These are phyloP conservation scores for Cyberlindnera mississippiensis DNA, from an alignment of 805 yeast genomes.

Conservation along the genomic window DNA sequence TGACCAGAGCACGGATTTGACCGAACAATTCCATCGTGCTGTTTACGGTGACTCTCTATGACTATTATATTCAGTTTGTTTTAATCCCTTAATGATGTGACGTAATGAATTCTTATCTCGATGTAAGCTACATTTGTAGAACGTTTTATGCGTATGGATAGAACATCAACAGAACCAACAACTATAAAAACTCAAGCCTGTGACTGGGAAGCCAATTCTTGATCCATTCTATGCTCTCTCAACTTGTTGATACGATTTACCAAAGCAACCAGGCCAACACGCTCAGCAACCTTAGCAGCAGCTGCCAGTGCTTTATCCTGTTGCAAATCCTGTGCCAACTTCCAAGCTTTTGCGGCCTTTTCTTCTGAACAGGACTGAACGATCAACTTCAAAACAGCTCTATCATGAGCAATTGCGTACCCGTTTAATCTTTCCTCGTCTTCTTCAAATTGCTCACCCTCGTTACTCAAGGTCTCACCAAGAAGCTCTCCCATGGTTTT, in stretches of 20 bases:
- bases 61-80: background rate
- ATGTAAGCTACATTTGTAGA: no score
- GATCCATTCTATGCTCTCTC: slow-evolving; percentile 45
- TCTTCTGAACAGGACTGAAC: slow-evolving; percentile 69
- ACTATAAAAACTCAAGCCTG: background rate
- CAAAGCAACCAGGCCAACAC: slow-evolving; percentile 52
- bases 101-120: no score
- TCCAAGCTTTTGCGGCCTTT: slow-evolving; percentile 60
- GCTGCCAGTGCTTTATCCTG: slow-evolving; percentile 80
- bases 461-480: slow-evolving; percentile 50
- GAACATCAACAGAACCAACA: no score
- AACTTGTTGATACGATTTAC: slow-evolving; percentile 52
- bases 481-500: slow-evolving; percentile 58
- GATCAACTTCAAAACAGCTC: slow-evolving; percentile 70
- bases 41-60: slow-evolving; percentile 10
- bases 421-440: slow-evolving; percentile 49
- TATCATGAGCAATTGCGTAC: slow-evolving; percentile 63
- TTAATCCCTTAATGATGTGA: no score
- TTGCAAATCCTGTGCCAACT: slow-evolving; percentile 63
- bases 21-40: slow-evolving; percentile 20
- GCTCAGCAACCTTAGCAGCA: slow-evolving; percentile 78
- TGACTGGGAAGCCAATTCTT: slow-evolving; percentile 9
- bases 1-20: slow-evolving; percentile 18
- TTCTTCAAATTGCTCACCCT: slow-evolving; percentile 39
- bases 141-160: no score